phyloP scores from a whole-genome alignment of 345 rosid genomes.

The Fremontodendron californicum region DNA sequence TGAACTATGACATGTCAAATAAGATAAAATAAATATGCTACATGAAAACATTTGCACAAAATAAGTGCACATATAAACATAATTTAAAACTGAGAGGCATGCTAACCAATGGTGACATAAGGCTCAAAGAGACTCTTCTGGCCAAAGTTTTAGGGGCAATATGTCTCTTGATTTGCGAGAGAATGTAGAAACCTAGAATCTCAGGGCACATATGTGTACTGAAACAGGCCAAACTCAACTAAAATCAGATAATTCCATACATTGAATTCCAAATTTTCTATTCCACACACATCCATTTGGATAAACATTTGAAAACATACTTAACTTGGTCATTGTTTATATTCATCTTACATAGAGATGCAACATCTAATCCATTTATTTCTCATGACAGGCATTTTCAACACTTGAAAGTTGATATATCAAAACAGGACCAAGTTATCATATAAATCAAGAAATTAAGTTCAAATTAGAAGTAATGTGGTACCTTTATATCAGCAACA shows the following conservation, averaged over 20 bases:
- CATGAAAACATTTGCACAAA: not conserved
- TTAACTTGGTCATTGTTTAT: not conserved
- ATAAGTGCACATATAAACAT: not conserved
- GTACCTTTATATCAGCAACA: constrained; percentile 77
- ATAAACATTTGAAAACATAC: constrained; percentile 4
- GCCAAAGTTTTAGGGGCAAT: not conserved
- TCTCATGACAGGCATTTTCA: not conserved
- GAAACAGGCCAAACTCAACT: not conserved
- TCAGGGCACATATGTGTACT: not conserved
- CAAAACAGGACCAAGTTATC: not conserved
- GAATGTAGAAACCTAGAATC: not conserved
- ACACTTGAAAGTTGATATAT: not conserved
- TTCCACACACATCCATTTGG: not conserved
- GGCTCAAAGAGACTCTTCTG: not conserved
- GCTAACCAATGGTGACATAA: not conserved
- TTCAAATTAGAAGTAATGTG: not conserved
- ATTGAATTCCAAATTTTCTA: not conserved
- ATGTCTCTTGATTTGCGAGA: not conserved
- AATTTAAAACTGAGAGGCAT: not conserved
- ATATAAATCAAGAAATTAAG: constrained; percentile 4
- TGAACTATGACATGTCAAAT: not conserved
- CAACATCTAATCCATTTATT: not conserved
- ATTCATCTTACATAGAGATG: not conserved
- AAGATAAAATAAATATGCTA: not conserved
- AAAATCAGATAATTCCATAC: not conserved